phyloP scores from a whole-genome alignment of 495 filamentous ascomycete genomes.

The Aspergillus homomorphus region DNA sequence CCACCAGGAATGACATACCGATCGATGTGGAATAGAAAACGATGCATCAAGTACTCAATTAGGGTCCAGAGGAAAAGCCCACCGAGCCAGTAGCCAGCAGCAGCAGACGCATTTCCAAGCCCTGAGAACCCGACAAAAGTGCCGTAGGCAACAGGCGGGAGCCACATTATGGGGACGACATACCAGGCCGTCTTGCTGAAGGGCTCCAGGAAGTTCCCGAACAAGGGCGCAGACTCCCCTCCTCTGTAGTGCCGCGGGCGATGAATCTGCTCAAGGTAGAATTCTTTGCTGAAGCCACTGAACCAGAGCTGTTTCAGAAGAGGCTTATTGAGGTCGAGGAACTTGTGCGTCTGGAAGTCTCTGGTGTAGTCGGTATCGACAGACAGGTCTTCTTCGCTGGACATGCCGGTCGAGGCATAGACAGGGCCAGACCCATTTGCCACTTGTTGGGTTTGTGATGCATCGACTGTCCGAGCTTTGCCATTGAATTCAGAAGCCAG shows the following conservation, averaged over 20 bases:
- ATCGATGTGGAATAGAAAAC: constrained; percentile 93
- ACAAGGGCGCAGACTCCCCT: constrained; percentile 86
- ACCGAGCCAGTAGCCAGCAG: constrained; percentile 55
- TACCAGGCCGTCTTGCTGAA: constrained; percentile 93
- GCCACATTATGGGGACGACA: constrained; percentile 79
- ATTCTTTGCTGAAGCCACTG: constrained; percentile 84
- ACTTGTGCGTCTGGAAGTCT: constrained; percentile 87
- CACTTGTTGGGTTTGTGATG: constrained; percentile 41
- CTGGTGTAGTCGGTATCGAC: constrained; percentile 71
- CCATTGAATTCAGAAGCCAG: constrained; percentile 43
- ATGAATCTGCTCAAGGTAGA: constrained; percentile 96
- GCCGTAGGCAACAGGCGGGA: constrained; percentile 76
- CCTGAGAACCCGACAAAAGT: constrained; percentile 63
- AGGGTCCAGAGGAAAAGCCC: constrained; percentile 83
- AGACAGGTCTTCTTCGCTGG: constrained; percentile 77
- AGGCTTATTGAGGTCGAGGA: constrained; percentile 84
- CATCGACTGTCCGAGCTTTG: constrained; percentile 29
- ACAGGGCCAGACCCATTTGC: constrained; percentile 44
- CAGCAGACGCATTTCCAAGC: constrained; percentile 39
- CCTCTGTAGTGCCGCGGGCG: constrained; percentile 92
- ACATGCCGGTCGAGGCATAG: constrained; percentile 79
- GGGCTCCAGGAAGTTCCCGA: constrained; percentile 97
- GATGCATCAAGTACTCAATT: constrained; percentile 85
- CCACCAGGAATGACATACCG: constrained; percentile 52
- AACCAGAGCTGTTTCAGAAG: constrained; percentile 86